Evolutionary conservation across 441 rosid genomes (phyloP), one percentile per base, ranked within the genome.

Genomic region (Bruguiera hainesii): DNA sequence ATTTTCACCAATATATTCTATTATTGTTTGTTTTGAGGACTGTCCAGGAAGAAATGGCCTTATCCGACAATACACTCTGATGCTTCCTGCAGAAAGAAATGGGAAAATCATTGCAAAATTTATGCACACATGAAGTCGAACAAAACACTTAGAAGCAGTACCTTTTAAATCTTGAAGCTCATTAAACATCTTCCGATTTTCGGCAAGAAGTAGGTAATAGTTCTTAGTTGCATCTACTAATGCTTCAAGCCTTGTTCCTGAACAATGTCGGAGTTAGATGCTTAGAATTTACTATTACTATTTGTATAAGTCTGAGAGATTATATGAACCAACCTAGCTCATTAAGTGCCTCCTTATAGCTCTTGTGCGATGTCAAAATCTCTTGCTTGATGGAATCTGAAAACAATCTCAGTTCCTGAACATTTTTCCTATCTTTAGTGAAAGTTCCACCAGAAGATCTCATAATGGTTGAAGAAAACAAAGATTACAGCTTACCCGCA

Each of bases 151-250:
- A 60, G 55, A 29, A 9, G 30, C 1, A 20, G 49, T 63, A 91
- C 98, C 98, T 91, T 85, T 91, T 57, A 91, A 75, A 71, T 94
- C 98, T 71, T 89, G 97, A 66, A 91, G 82, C 84, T 94, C 98
- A 51, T 89, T 91, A 74, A 84, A 91, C 64, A 94, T 71, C 77
- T 68, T 89, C 56, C 86, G 80, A 63, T 91, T 94, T 79, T 94
- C 98, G 28, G 88, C 80, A 62, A 94, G 89, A 74, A 89, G 89
- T 29, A 73, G 65, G 70, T 85, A 83, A 70, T 89, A 89, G 76
- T 88, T 89, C 79, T 80, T 84, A 7, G 89, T 91, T 39, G 90
- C 92, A 63, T 79, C 78, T 49, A 82, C 59, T 61, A 89, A 70
- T 76, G 78, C 79, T 71, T 71, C 74, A 28, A 94, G 67, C 76